phyloP scores from a whole-genome alignment of 1,284 basidiomycete genomes.

The Puccinia triticina region DNA sequence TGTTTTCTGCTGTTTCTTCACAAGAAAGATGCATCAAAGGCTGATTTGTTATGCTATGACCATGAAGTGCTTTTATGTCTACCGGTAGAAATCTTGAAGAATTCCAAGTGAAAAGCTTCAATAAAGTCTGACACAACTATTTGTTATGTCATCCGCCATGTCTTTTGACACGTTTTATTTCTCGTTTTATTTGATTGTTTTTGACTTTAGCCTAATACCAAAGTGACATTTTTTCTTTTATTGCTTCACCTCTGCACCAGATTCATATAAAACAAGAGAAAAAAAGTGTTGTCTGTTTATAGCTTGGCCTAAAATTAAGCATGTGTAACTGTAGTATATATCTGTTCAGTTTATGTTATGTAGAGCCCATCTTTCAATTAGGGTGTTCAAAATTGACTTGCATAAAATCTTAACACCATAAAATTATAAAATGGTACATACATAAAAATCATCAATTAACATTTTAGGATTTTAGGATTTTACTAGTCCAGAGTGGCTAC shows the following conservation, averaged over 20 bases:
- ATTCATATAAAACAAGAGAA: not conserved
- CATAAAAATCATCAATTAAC: no score
- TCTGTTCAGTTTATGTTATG: no score
- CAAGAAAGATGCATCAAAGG: not conserved
- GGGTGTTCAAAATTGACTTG: no score
- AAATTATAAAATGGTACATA: no score
- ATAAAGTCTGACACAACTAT: not conserved
- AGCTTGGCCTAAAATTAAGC: not conserved
- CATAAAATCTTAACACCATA: no score
- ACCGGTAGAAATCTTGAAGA: conserved; percentile 21
- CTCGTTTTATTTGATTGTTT: not conserved
- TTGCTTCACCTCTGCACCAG: not conserved
- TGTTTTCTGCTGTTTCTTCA: not conserved
- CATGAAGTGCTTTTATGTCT: conserved; percentile 3
- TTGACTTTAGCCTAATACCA: no score
- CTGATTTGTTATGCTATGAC: not conserved
- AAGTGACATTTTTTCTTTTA: not conserved
- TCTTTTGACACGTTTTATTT: not conserved
- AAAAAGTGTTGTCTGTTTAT: not conserved
- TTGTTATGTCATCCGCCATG: not conserved
- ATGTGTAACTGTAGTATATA: not conserved
- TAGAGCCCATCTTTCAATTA: no score
- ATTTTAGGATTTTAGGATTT: no score
- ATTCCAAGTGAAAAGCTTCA: conserved; percentile 4
- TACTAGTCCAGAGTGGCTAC: no score